A percentile compares a stretch with the other conserved stretches of the same genome.
These are phyloP conservation scores for Melampsora occidentalis DNA, from an alignment of 1,284 basidiomycete species.

Conservation along the genomic window DNA sequence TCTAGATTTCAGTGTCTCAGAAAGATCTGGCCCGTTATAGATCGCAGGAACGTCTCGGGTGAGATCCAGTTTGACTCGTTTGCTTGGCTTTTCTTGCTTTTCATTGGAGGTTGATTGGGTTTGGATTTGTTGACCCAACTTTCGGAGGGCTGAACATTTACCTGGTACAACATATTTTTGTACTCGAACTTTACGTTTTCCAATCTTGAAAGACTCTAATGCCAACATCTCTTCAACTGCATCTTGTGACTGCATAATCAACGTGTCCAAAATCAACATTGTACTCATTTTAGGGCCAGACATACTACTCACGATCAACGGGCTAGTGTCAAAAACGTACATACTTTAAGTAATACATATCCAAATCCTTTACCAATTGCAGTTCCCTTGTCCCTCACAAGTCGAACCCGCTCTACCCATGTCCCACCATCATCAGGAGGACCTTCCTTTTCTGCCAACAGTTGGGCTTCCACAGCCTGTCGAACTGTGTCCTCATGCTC, in stretches of 20 bases:
- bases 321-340: neutral
- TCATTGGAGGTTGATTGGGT: neutral
- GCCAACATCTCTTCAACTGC: slow-evolving; percentile 43
- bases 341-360: slow-evolving; percentile 37
- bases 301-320: neutral
- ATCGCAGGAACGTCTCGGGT: slow-evolving; percentile 5
- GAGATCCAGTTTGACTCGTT: slow-evolving; percentile 12
- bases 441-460: slow-evolving; percentile 20
- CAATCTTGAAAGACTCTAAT: slow-evolving; percentile 32
- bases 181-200: slow-evolving; percentile 34
- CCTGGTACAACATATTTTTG: slow-evolving; percentile 31
- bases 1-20: slow-evolving; percentile 55
- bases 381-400: slow-evolving; percentile 38
- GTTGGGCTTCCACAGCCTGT: slow-evolving; percentile 27
- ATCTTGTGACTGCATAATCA: slow-evolving; percentile 14
- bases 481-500: slow-evolving; percentile 40
- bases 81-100: neutral
- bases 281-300: neutral
- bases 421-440: slow-evolving; percentile 11
- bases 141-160: slow-evolving; percentile 21
- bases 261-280: neutral
- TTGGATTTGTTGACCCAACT: slow-evolving; percentile 8
- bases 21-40: slow-evolving; percentile 33
- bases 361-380: slow-evolving; percentile 38
- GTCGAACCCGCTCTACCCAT: slow-evolving; percentile 37